Evolutionary conservation across 371 early-diverging fungal species (phyloP), one percentile per base, ranked within the genome.

Genomic region (Mucor mucedo): DNA sequence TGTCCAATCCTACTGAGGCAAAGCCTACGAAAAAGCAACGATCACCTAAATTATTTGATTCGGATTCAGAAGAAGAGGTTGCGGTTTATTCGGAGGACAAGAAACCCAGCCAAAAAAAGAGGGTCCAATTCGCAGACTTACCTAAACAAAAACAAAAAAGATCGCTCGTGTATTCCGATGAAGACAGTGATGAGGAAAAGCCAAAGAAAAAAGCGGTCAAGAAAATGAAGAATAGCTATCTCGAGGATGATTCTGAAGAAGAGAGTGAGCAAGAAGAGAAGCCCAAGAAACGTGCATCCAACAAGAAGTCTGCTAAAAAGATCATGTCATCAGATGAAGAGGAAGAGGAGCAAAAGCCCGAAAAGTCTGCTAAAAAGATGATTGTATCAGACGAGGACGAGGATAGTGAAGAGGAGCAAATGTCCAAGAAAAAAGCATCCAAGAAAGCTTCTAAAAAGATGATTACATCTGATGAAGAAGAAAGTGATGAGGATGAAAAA

Each of bases 211-310:
- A 8, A 29, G 33, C 32, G 49, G 28, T 42, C 21, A 21, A 21
- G 21, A 4, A 58, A 40, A 39, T 6, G 14, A 33, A 16, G 21
- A 21, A 21, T 21, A 21, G 1, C 21, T 21, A 21, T 21, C 21
- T 53, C 28, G 47, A 52, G 35, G 32, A 49, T 33, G 42, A 63
- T 33, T 42, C 2, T 39, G 38, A 55, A 33, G 41, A 39, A 32
- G 38, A 27, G 10, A 52, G 4, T 39, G 28, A 33, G 30, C n/a
- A 40, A 10, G 39, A 21, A 50, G 16, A n/a, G 30, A 38, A 29
- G 28, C 10, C 2, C 14, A 27, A 16, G 10, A 21, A 16, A 39
- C 30, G 14, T 50, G 21, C 6, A 10, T 35, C 16, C 11, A 52
- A 44, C 10, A 28, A 41, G 14, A 48, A 68, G 14, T 21, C 9